phyloP scores from a whole-genome alignment of 495 filamentous ascomycete species.

The Hypoxylon lienhwacheense region DNA sequence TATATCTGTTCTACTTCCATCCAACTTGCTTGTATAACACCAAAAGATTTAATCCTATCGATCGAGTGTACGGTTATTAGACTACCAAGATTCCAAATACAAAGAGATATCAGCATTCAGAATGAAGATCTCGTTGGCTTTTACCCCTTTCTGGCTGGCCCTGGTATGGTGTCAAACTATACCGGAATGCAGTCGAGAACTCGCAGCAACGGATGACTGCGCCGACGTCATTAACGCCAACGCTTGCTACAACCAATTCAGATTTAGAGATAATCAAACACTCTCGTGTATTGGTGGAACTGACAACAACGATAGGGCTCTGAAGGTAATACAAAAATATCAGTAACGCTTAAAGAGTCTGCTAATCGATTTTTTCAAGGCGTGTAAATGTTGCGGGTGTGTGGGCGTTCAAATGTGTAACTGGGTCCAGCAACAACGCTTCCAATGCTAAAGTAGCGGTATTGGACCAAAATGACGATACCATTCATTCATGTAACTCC shows the following conservation, averaged over 20 bases:
- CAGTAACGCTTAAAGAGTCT: background rate
- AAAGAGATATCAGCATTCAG: background rate
- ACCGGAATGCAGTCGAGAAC: slow-evolving; percentile 40
- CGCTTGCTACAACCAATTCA: slow-evolving; percentile 51
- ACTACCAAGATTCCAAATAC: background rate
- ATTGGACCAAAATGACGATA: slow-evolving; percentile 11
- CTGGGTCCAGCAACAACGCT: slow-evolving; percentile 36
- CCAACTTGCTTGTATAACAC: slow-evolving; percentile 1
- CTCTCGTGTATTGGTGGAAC: slow-evolving; percentile 45
- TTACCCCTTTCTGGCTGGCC: slow-evolving; percentile 33
- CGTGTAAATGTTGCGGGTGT: slow-evolving; percentile 45
- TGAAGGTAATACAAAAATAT: slow-evolving; percentile 32
- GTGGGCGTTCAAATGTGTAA: slow-evolving; percentile 43
- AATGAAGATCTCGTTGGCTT: slow-evolving; percentile 37
- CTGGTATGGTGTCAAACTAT: slow-evolving; percentile 34
- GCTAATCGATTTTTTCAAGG: slow-evolving; percentile 30
- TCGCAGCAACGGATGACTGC: slow-evolving; percentile 45
- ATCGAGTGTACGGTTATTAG: too few species aligned
- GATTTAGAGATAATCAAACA: slow-evolving; percentile 42
- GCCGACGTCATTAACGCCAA: slow-evolving; percentile 47
- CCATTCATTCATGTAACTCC: too few species aligned
- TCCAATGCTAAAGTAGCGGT: slow-evolving; percentile 15
- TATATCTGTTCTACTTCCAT: slow-evolving; percentile 37
- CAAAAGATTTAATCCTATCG: slow-evolving; percentile 1
- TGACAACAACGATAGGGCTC: slow-evolving; percentile 38